phyloP scores from a whole-genome alignment of 1,139 yeast genomes.

The Saccharomyces hybrid region DNA sequence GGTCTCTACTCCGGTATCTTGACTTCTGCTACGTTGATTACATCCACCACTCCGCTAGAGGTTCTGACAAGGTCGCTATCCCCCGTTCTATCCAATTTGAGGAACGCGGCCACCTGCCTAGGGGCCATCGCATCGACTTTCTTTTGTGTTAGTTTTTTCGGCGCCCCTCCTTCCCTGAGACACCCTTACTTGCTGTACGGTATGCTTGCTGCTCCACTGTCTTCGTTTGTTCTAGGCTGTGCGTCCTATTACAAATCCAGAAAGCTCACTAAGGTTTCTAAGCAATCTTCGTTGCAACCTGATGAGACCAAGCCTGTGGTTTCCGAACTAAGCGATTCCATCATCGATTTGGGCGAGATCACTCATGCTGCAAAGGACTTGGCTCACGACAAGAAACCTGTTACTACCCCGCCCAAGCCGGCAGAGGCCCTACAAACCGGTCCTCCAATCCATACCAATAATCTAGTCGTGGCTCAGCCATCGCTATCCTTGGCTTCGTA shows the following conservation, averaged over 20 bases:
- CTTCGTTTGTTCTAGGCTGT: constrained; percentile 13
- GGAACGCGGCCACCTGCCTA: constrained; percentile 17
- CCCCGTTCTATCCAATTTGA: constrained; percentile 21
- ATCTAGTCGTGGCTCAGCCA: constrained; percentile 15
- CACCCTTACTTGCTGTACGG: constrained; percentile 33
- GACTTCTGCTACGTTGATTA: constrained; percentile 64
- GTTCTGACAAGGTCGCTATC: not conserved
- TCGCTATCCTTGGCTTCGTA: constrained; percentile 19
- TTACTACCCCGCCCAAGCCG: constrained; percentile 5
- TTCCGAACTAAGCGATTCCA: constrained; percentile 20
- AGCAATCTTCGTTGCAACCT: not conserved
- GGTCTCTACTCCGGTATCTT: constrained; percentile 93
- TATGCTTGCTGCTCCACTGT: constrained; percentile 29
- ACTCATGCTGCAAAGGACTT: constrained; percentile 2
- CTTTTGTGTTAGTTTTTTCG: constrained; percentile 30
- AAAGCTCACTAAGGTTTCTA: constrained; percentile 3
- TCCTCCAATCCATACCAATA: constrained; percentile 10
- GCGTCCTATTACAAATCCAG: constrained; percentile 6
- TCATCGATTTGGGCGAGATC: constrained; percentile 23
- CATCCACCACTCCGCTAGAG: constrained; percentile 21
- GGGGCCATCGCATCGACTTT: constrained; percentile 28
- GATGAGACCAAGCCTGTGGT: constrained; percentile 1
- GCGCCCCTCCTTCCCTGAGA: constrained; percentile 27
- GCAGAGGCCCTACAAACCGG: constrained; percentile 9
- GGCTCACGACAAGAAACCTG: constrained; percentile 4